Evolutionary conservation across 2,329 filamentous ascomycete genomes (phyloP).

Genomic region (Apiospora pterosperma): DNA sequence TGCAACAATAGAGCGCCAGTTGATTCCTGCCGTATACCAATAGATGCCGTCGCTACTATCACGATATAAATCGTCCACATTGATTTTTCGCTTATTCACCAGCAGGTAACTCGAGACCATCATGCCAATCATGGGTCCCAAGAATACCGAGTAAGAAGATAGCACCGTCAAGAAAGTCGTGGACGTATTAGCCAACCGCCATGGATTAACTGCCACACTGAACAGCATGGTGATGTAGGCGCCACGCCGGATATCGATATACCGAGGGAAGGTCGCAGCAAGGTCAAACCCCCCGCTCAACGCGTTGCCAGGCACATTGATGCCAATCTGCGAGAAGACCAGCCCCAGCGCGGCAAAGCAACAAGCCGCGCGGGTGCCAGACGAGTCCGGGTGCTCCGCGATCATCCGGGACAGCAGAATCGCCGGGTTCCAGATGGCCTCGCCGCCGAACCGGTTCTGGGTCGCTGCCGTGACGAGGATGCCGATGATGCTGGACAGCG

Average conservation of each 20-base stretch:
- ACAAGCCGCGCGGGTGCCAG: constrained; percentile 32
- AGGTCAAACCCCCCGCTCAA: constrained; percentile 37
- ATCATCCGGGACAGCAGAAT: constrained; percentile 32
- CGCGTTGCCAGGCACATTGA: constrained; percentile 40
- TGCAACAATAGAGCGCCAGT: constrained; percentile 36
- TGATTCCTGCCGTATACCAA: constrained; percentile 37
- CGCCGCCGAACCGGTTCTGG: constrained; percentile 16
- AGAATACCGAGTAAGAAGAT: constrained; percentile 38
- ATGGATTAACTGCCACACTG: constrained; percentile 18
- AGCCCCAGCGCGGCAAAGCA: constrained; percentile 39
- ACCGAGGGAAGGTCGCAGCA: constrained; percentile 34
- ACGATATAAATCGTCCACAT: constrained; percentile 32
- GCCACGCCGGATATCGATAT: constrained; percentile 34
- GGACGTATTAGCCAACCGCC: constrained; percentile 24
- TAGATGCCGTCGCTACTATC: constrained; percentile 30
- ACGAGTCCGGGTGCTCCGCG: constrained; percentile 26
- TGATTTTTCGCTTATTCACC: constrained; percentile 30
- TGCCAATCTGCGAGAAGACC: constrained; percentile 39
- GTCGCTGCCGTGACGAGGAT: constrained; percentile 32
- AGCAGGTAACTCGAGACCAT: constrained; percentile 40
- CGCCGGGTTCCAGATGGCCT: constrained; percentile 22
- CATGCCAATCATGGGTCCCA: constrained; percentile 38
- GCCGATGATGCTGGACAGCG: constrained; percentile 35
- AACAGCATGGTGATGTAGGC: constrained; percentile 29
- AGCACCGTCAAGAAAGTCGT: constrained; percentile 37